Evolutionary conservation across 257 asterid species (phyloP).

Genomic region (Gentiana macrophylla): DNA sequence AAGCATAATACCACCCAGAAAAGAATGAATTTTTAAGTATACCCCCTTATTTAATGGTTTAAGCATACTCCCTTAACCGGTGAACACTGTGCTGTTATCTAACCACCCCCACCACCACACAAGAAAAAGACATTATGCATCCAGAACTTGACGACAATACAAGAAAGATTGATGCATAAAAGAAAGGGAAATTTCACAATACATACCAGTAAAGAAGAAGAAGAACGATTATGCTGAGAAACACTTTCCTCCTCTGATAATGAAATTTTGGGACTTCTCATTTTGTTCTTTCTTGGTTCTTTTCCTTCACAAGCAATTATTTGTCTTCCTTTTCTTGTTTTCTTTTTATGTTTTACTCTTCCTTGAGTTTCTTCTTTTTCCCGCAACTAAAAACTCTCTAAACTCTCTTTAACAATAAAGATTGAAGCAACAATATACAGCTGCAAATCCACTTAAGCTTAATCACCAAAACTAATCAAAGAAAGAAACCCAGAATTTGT

Average conservation of each 20-base stretch:
- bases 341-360: background rate
- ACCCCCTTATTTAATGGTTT: no score
- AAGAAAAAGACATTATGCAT: no score
- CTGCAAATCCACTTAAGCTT: background rate
- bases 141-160: no score
- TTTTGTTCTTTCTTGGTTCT: no score
- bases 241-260: constrained; percentile 9
- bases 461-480: background rate
- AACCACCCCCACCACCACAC: background rate
- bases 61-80: no score
- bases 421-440: background rate
- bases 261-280: no score
- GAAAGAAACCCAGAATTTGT: background rate
- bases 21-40: no score
- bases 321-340: constrained; percentile 13
- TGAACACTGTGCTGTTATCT: no score
- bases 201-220: constrained; percentile 9
- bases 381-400: no score
- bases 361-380: no score
- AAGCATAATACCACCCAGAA: no score
- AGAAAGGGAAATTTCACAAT: background rate
- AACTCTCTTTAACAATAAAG: background rate
- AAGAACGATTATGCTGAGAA: constrained; percentile 11
- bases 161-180: background rate
- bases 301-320: background rate